Evolutionary conservation across 768 basidiomycete genomes (phyloP).

Genomic region (Pleurotus salmoneostramineus): DNA sequence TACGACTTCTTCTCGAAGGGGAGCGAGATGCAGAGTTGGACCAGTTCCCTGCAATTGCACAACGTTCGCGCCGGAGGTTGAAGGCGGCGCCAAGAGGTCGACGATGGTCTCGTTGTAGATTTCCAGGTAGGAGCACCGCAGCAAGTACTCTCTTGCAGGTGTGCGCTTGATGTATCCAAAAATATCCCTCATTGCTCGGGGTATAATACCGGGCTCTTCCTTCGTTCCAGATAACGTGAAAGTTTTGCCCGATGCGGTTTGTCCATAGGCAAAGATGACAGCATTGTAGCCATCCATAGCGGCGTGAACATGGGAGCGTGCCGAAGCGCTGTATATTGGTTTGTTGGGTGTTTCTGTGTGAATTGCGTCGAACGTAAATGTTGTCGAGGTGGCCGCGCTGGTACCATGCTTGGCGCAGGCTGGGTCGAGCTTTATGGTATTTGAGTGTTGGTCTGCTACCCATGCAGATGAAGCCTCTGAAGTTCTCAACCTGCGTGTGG

Average conservation of each 20-base stretch:
- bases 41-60: conserved; percentile 75
- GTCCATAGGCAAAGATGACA: conserved; percentile 92
- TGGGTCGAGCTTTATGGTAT: conserved; percentile 60
- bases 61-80: conserved; percentile 39
- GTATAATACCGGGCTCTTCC: conserved; percentile 90
- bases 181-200: conserved; percentile 88
- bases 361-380: conserved; percentile 71
- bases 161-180: conserved; percentile 80
- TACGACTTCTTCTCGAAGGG: conserved; percentile 91
- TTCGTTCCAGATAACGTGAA: conserved; percentile 69
- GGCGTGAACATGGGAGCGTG: conserved; percentile 76
- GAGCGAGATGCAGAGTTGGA: conserved; percentile 60
- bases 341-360: conserved; percentile 80
- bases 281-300: conserved; percentile 98
- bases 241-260: conserved; percentile 72
- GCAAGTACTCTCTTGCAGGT: conserved; percentile 82
- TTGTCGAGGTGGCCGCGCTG: conserved; percentile 21
- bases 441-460: conserved; percentile 28
- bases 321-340: conserved; percentile 71
- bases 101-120: conserved; percentile 94
- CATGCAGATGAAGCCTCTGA: conserved; percentile 51
- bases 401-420: conserved; percentile 44
- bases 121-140: conserved; percentile 94
- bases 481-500: conserved; percentile 55
- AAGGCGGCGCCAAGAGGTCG: conserved; percentile 77